Evolutionary conservation across 129 eudicot species (phyloP).

Genomic region (Artemisia annua): DNA sequence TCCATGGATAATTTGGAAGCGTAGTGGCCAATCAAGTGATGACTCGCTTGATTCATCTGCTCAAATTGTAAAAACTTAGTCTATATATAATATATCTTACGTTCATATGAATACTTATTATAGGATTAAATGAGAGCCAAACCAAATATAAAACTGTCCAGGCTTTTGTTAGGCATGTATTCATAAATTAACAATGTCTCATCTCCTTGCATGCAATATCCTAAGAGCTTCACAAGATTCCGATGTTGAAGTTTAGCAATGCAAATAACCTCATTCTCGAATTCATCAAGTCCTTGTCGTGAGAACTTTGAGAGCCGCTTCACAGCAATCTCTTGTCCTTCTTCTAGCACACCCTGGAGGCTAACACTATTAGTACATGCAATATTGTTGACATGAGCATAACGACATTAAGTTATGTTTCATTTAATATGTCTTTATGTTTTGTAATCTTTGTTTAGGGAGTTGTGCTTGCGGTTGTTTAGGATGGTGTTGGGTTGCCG

Average conservation of each 20-base stretch:
- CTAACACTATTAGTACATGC: neutral
- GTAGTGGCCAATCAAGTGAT: neutral
- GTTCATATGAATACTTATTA: too few species aligned
- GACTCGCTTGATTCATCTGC: neutral
- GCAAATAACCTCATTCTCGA: neutral
- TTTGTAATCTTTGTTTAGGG: too few species aligned
- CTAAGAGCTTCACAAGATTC: slow-evolving; percentile 46
- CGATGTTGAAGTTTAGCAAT: slow-evolving; percentile 31
- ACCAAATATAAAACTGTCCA: neutral
- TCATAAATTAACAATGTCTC: too few species aligned
- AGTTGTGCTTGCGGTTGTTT: too few species aligned
- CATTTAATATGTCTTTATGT: too few species aligned
- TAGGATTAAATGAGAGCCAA: neutral
- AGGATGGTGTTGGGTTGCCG: too few species aligned
- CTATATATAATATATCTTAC: too few species aligned
- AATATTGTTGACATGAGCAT: too few species aligned
- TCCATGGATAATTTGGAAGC: neutral
- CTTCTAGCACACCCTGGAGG: slow-evolving; percentile 1
- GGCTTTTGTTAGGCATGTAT: too few species aligned
- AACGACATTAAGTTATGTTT: too few species aligned
- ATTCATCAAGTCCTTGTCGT: neutral
- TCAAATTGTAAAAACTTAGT: neutral
- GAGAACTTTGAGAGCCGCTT: neutral
- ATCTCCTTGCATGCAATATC: slow-evolving; percentile 36
- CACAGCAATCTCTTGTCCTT: neutral